Conservation (phyloP, 2,329 filamentous ascomycete genomes). For the Cladosporium colombiae region DNA sequence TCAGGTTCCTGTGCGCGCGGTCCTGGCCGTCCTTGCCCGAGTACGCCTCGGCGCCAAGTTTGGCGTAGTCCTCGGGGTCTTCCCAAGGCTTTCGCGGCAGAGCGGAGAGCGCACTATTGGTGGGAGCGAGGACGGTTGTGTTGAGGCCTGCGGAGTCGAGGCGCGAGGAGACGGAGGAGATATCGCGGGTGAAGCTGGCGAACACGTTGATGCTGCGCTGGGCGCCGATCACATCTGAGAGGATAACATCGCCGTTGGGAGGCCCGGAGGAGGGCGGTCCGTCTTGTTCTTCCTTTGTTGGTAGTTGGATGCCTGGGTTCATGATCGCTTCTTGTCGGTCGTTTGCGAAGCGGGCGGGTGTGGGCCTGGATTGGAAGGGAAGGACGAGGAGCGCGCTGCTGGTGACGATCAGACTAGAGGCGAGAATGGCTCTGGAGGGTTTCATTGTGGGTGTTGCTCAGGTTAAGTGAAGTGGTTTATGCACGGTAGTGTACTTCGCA, state of each 20-base stretch:
- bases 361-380: slow-evolving; percentile 25
- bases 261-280: slow-evolving; percentile 19
- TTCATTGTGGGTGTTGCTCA: slow-evolving; percentile 17
- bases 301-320: slow-evolving; percentile 31
- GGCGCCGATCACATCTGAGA: slow-evolving; percentile 82
- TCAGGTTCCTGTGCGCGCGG: slow-evolving; percentile 73
- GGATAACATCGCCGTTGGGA: slow-evolving; percentile 55
- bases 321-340: slow-evolving; percentile 28
- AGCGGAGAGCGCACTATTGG: slow-evolving; percentile 76
- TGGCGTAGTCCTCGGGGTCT: slow-evolving; percentile 69
- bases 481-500: not conserved
- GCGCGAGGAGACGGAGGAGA: slow-evolving; percentile 66
- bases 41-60: slow-evolving; percentile 70
- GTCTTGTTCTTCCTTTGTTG: slow-evolving; percentile 21
- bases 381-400: slow-evolving; percentile 24
- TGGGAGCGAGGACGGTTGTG: slow-evolving; percentile 82
- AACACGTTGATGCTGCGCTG: slow-evolving; percentile 82
- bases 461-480: not conserved
- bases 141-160: slow-evolving; percentile 68
- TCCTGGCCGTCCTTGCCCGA: slow-evolving; percentile 73
- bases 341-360: slow-evolving; percentile 18
- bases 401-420: slow-evolving; percentile 23
- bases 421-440: slow-evolving; percentile 14
- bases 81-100: slow-evolving; percentile 88
- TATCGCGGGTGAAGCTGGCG: slow-evolving; percentile 75